Conservation (phyloP, 192 early-diverging fungal species). For the Mortierella hygrophila region DNA sequence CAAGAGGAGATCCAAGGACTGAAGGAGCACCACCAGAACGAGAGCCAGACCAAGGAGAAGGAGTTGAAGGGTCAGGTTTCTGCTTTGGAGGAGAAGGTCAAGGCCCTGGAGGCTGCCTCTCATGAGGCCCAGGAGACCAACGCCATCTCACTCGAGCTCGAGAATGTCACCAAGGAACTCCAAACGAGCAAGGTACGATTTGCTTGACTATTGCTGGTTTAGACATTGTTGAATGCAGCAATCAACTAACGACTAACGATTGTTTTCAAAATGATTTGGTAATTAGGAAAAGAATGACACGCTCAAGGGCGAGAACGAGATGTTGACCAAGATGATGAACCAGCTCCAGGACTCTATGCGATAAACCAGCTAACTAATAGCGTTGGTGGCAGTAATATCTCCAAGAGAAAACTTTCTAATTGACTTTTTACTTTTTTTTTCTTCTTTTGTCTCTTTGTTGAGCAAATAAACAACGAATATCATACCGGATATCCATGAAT, state of each 20-base stretch:
- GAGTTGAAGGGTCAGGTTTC: constrained; percentile 8
- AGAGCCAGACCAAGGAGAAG: constrained; percentile 30
- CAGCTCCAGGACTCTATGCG: constrained; percentile 50
- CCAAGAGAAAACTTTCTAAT: background rate
- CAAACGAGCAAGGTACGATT: constrained; percentile 53
- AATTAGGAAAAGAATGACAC: constrained; percentile 4
- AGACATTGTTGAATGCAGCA: background rate
- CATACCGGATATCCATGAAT: background rate
- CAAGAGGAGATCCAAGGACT: constrained; percentile 43
- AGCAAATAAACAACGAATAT: background rate
- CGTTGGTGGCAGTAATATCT: background rate
- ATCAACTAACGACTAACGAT: background rate
- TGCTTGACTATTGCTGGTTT: background rate
- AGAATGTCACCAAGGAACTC: constrained; percentile 51
- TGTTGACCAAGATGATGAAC: constrained; percentile 39
- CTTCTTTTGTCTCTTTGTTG: background rate
- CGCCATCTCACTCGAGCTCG: constrained; percentile 15
- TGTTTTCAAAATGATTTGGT: background rate
- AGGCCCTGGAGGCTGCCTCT: constrained; percentile 12
- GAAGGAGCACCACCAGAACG: constrained; percentile 16
- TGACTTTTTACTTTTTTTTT: background rate
- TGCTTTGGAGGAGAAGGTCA: constrained; percentile 32
- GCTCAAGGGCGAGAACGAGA: constrained; percentile 37
- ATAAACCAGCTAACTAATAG: background rate
- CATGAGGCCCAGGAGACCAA: constrained; percentile 13